phyloP scores from a whole-genome alignment of 495 filamentous ascomycete species.

The Pyrenopolyporus hunteri region DNA sequence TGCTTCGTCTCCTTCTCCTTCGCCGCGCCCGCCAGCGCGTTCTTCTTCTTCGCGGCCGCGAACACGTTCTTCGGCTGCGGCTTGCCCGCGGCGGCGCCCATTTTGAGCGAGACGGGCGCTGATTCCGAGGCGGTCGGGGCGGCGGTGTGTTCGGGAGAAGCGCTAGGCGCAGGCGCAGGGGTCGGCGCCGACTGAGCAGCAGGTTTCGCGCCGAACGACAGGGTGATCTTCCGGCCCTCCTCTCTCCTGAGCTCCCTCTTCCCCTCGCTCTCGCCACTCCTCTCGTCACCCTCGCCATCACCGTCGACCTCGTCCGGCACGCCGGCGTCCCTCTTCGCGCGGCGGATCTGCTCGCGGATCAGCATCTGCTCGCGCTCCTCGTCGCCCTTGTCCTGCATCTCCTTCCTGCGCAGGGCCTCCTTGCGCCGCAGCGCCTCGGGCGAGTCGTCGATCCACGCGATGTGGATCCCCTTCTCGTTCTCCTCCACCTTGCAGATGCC shows the following conservation, averaged over 20 bases:
- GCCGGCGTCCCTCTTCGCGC: slow-evolving; percentile 65
- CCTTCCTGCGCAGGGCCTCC: slow-evolving; percentile 81
- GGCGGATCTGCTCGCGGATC: slow-evolving; percentile 78
- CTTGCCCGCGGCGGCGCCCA: slow-evolving; percentile 54
- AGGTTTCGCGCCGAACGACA: slow-evolving; percentile 68
- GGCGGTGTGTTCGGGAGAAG: slow-evolving; percentile 30
- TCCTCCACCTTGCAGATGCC: slow-evolving; percentile 88
- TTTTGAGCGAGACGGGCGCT: slow-evolving; percentile 62
- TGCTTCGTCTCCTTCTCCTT: slow-evolving; percentile 54
- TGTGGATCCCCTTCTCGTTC: slow-evolving; percentile 82
- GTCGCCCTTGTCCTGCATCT: slow-evolving; percentile 84
- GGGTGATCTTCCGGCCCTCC: slow-evolving; percentile 83
- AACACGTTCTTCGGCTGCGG: slow-evolving; percentile 84
- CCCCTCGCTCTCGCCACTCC: neutral
- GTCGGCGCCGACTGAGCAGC: slow-evolving; percentile 42
- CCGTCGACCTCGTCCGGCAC: slow-evolving; percentile 48
- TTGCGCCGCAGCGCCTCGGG: slow-evolving; percentile 80
- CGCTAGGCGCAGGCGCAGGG: slow-evolving; percentile 41
- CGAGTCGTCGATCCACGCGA: slow-evolving; percentile 89
- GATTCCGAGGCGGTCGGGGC: too few species aligned
- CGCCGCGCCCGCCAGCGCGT: slow-evolving; percentile 56
- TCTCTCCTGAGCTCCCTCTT: slow-evolving; percentile 67
- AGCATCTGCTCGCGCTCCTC: slow-evolving; percentile 84
- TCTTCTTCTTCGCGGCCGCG: slow-evolving; percentile 68
- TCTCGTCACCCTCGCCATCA: slow-evolving; percentile 53